Percentiles rank a stretch among this genome's conserved stretches.
Conservation (phyloP, 129 eudicot genomes). For the Silybum marianum region DNA sequence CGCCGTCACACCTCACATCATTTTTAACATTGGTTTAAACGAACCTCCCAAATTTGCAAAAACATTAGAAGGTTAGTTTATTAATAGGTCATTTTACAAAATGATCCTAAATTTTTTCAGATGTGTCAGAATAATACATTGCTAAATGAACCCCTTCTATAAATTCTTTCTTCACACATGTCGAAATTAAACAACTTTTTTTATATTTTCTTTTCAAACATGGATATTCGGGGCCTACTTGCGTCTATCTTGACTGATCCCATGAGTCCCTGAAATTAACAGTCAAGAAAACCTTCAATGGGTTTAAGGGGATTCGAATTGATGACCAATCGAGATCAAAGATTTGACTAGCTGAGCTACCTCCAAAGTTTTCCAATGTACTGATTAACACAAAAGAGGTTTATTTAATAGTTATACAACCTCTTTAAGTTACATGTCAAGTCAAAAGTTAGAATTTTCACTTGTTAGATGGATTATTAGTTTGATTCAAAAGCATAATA, state of each 20-base stretch:
- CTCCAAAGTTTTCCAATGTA: background rate
- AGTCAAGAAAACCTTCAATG: background rate
- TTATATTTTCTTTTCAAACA: no score
- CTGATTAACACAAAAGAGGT: background rate
- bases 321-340: background rate
- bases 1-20: no score
- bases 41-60: no score
- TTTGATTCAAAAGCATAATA: background rate
- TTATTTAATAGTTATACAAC: no score
- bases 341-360: background rate
- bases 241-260: background rate
- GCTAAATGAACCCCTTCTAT: background rate
- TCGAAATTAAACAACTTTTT: background rate
- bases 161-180: background rate
- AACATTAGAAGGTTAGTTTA: no score
- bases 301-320: background rate
- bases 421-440: background rate
- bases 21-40: no score
- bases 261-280: background rate
- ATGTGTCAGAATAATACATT: background rate
- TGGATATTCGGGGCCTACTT: background rate
- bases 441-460: background rate
- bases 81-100: no score
- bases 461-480: background rate
- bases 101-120: no score